A percentile compares a stretch with the other conserved stretches of the same genome.
Evolutionary conservation across 805 yeast genomes (phyloP).

Genomic region (Candida methanosorbosa): DNA sequence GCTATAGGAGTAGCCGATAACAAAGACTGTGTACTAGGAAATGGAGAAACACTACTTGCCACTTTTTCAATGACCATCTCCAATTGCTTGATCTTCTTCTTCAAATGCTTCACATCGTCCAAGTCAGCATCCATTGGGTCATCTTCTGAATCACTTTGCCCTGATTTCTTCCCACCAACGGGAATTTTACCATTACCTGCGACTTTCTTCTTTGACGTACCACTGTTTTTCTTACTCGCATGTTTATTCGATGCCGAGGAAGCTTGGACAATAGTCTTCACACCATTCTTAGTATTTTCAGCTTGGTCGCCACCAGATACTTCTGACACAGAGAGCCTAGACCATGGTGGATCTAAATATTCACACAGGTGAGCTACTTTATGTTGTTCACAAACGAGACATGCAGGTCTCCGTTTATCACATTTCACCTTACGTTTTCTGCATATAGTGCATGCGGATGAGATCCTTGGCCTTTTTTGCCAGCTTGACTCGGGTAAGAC

Average conservation of each 20-base stretch:
- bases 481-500: too few relatives aligned
- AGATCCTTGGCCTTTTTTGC: conserved; percentile 27
- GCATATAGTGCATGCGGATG: conserved; percentile 35
- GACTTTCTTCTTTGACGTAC: too few relatives aligned
- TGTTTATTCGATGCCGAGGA: too few relatives aligned
- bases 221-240: too few relatives aligned
- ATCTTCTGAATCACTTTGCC: too few relatives aligned
- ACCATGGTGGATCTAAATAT: conserved; percentile 18
- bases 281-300: too few relatives aligned
- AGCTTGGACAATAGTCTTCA: too few relatives aligned
- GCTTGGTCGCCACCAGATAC: not conserved
- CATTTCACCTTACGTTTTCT: conserved; percentile 36
- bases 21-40: not conserved
- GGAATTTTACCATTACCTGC: too few relatives aligned
- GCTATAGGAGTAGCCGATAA: not conserved
- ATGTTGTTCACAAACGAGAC: conserved; percentile 19
- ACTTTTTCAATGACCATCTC: not conserved
- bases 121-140: too few relatives aligned
- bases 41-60: not conserved
- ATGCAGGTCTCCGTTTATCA: conserved; percentile 32
- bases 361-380: conserved; percentile 16
- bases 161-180: too few relatives aligned
- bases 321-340: not conserved
- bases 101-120: too few relatives aligned
- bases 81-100: not conserved